Evolutionary conservation across 2,329 filamentous ascomycete species (phyloP).

Genomic region (Trichoderma sp.): DNA sequence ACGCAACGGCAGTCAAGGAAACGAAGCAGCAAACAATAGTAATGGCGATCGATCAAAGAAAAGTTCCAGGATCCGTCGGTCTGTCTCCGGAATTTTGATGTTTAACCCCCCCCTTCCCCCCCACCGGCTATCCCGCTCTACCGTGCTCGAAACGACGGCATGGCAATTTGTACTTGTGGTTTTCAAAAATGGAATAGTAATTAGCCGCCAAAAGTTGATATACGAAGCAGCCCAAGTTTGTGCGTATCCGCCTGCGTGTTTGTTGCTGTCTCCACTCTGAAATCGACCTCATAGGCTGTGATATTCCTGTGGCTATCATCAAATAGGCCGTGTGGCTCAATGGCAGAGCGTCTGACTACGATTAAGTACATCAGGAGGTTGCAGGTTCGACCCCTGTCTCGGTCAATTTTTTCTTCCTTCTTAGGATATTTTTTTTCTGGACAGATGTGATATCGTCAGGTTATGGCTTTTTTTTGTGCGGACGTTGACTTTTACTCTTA

Average conservation of each 20-base stretch:
- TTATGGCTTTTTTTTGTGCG: neutral
- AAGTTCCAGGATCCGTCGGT: conserved; percentile 4
- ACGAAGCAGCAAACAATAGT: neutral
- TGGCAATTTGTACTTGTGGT: neutral
- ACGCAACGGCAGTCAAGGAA: neutral
- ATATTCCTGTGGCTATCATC: neutral
- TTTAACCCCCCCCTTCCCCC: neutral
- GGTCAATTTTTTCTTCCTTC: neutral
- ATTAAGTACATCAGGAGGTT: conserved; percentile 28
- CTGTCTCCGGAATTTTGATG: neutral
- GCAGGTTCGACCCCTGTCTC: conserved; percentile 29
- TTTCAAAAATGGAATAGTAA: neutral
- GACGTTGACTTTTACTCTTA: neutral
- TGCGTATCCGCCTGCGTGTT: neutral
- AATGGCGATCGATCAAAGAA: conserved; percentile 6
- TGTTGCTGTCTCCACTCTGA: neutral
- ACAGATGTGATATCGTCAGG: neutral
- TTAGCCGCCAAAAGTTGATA: neutral
- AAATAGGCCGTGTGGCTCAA: conserved; percentile 27
- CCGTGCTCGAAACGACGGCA: neutral
- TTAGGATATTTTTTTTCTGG: neutral
- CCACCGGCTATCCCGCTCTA: neutral
- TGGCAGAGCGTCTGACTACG: conserved; percentile 29
- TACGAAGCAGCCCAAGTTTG: neutral
- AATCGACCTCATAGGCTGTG: neutral